Evolutionary conservation across 139 green algal genomes (phyloP).

Genomic region (Closterium sp.): DNA sequence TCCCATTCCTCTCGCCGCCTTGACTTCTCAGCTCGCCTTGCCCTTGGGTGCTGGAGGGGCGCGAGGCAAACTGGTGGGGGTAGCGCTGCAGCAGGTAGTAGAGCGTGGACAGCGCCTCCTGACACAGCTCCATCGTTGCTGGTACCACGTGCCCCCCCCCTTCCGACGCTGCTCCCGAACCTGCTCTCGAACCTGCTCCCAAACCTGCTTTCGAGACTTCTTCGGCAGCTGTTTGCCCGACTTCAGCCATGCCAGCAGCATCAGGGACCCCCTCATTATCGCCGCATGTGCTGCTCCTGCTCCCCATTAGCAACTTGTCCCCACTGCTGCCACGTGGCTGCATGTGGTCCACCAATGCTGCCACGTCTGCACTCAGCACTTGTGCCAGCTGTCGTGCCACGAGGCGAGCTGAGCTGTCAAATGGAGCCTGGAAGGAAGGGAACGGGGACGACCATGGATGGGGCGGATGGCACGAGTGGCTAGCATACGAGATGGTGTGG

Average conservation of each 20-base stretch:
- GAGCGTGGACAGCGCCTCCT: conserved; percentile 42
- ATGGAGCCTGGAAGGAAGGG: neutral
- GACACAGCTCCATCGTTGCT: conserved; percentile 42
- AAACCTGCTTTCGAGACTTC: no score
- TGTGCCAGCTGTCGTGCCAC: neutral
- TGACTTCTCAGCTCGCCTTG: neutral
- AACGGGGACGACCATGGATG: neutral
- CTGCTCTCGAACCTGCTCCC: neutral
- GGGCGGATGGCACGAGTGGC: neutral
- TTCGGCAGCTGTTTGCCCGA: neutral
- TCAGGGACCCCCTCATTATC: neutral
- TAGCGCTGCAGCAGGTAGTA: conserved; percentile 45
- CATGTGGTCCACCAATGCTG: no score
- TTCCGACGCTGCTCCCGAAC: neutral
- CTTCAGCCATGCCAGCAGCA: neutral
- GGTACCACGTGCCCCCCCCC: conserved; percentile 9
- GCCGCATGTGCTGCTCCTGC: neutral
- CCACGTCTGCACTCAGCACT: neutral
- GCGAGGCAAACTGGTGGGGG: neutral
- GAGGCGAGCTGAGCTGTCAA: neutral
- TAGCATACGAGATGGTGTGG: neutral
- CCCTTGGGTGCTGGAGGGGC: neutral
- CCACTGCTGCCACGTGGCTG: no score
- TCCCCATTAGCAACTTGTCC: no score
- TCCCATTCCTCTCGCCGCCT: neutral